A percentile compares a stretch with the other conserved stretches of the same genome.
Conservation (phyloP, 2,329 filamentous ascomycete genomes). For the Dactylonectria estremocensis region DNA sequence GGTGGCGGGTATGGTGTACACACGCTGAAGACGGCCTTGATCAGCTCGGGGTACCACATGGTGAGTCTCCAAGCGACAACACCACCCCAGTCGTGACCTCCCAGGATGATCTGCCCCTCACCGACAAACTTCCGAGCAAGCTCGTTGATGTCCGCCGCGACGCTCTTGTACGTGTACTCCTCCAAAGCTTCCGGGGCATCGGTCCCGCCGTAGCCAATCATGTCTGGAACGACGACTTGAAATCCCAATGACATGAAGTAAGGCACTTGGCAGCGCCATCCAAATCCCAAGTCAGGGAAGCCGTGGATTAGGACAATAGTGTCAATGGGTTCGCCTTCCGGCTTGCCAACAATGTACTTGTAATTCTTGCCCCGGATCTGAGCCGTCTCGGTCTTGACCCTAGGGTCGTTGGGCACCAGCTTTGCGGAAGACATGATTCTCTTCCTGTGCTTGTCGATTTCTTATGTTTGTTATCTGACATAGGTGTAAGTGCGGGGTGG, state of each 20-base stretch:
- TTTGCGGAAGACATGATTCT: slow-evolving; percentile 70
- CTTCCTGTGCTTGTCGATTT: background rate
- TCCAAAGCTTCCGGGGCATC: slow-evolving; percentile 74
- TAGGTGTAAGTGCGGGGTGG: background rate
- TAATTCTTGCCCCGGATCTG: slow-evolving; percentile 80
- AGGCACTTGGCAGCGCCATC: slow-evolving; percentile 93
- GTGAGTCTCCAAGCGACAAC: slow-evolving; percentile 81
- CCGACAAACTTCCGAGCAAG: slow-evolving; percentile 72
- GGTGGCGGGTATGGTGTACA: slow-evolving; percentile 83
- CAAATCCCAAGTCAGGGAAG: slow-evolving; percentile 86
- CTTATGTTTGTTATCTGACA: slow-evolving; percentile 1
- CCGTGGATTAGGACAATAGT: slow-evolving; percentile 77
- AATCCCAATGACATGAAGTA: slow-evolving; percentile 79
- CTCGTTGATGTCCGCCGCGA: slow-evolving; percentile 81
- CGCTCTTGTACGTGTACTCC: slow-evolving; percentile 80
- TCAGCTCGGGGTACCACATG: slow-evolving; percentile 79
- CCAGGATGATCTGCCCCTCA: slow-evolving; percentile 77
- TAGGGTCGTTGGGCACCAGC: slow-evolving; percentile 75
- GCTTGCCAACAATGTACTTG: slow-evolving; percentile 72
- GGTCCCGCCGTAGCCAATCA: slow-evolving; percentile 88
- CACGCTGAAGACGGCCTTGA: slow-evolving; percentile 83
- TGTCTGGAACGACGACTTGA: slow-evolving; percentile 86
- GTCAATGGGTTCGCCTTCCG: slow-evolving; percentile 59
- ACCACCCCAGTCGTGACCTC: slow-evolving; percentile 96
- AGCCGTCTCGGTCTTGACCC: slow-evolving; percentile 75